Evolutionary conservation across 768 basidiomycete species (phyloP).

Genomic region (Amyloporia xantha): DNA sequence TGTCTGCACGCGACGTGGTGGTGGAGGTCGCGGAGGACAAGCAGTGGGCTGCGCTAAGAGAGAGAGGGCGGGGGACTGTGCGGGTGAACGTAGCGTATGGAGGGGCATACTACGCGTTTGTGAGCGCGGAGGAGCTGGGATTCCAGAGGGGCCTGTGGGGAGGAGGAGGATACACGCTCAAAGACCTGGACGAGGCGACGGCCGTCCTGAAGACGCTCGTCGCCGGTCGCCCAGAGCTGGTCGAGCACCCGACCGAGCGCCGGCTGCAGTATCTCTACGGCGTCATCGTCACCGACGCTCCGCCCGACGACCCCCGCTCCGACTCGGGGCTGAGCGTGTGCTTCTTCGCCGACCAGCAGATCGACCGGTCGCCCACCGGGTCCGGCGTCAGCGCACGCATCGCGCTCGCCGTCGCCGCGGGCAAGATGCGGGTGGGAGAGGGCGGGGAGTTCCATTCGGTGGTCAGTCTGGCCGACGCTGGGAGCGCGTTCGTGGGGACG

Average conservation of each 20-base stretch:
- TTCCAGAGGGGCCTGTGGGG: constrained; percentile 22
- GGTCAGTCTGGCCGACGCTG: constrained; percentile 20
- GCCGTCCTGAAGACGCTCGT: constrained; percentile 22
- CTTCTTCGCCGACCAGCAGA: constrained; percentile 34
- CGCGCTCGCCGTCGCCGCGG: constrained; percentile 29
- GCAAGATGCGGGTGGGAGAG: constrained; percentile 22
- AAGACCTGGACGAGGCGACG: constrained; percentile 26
- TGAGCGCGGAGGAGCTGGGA: constrained; percentile 28
- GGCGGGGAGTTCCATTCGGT: constrained; percentile 29
- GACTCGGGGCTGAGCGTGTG: constrained; percentile 22
- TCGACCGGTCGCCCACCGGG: constrained; percentile 35
- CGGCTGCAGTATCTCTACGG: constrained; percentile 33
- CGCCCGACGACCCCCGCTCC: neutral
- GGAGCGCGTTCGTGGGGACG: constrained; percentile 22
- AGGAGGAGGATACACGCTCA: constrained; percentile 10
- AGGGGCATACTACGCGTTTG: constrained; percentile 35
- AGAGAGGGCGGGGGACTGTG: constrained; percentile 12
- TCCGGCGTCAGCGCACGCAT: constrained; percentile 34
- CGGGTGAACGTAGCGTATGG: constrained; percentile 31
- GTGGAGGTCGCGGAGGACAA: constrained; percentile 24
- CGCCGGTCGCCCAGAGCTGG: constrained; percentile 17
- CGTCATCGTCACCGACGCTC: constrained; percentile 30
- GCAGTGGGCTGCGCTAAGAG: constrained; percentile 22
- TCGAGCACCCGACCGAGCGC: constrained; percentile 25
- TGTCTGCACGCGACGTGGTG: constrained; percentile 20